Base-by-base conservation (phyloP, 306 rosid genomes). In the Trichosanthes cucumerina region DNA sequence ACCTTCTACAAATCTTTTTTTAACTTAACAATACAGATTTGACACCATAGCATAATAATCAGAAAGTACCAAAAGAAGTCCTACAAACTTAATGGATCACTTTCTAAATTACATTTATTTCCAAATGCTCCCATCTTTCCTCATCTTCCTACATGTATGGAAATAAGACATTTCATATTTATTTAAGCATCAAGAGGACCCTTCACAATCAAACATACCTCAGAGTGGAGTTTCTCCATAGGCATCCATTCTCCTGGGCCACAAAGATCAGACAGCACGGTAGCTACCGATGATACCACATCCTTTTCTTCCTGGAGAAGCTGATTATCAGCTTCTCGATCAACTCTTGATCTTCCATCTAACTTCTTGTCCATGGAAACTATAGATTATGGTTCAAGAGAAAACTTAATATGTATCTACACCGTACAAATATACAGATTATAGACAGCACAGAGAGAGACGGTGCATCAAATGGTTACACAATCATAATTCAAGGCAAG, bases 231-330 rank as follows among this genome's bases (percentile, higher is more conserved):
- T 83, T 88, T 95, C 89, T 95, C 99, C 99, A 92, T 89, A 28
- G 97, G 93, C 99, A 95, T 95, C 99, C 99, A 95, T 66, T 95
- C 99, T 74, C 99, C 99, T 5, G 99, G 99, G 79, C 99, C 99
- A 77, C 99, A 95, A 57, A 95, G 90, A 82, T 95, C 99, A 64
- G 99, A 95, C 19, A 95, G 96, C 63, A 93, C 97, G 7, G 90
- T 92, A 83, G 99, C 99, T 77, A 95, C 99, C n/a, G 97, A 89
- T 26, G 99, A 95, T 34, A 95, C 99, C n/a, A 95, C 97, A 75
- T 92, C 99, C 88, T 95, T 95, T 62, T 95, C 99, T 84, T 95
- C 99, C 88, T 85, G 97, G 77, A 89, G 89, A 73, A 92, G 96
- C 80, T 95, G 97, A 76, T 89, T 90, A 81, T 95, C 99, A 77